phyloP scores from a whole-genome alignment of 2,329 filamentous ascomycete genomes.

The Sporothrix inflata region DNA sequence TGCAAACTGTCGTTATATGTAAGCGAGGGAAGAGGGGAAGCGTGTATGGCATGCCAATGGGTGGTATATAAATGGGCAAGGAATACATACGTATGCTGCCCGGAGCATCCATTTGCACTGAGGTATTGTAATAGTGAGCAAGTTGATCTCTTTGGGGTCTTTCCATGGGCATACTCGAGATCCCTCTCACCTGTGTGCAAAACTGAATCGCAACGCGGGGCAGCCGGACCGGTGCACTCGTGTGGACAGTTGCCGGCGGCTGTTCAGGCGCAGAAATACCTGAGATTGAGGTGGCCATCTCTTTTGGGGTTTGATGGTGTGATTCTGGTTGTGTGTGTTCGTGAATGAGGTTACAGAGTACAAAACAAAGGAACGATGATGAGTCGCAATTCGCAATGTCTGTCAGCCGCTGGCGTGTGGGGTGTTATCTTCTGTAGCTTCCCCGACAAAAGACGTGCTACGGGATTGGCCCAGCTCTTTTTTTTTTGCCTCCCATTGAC shows the following conservation, averaged over 20 bases:
- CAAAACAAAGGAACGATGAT: not conserved
- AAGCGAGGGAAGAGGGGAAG: not conserved
- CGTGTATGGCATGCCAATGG: not conserved
- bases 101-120: conserved; percentile 89
- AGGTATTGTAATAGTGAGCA: not conserved
- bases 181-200: conserved; percentile 64
- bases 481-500: not conserved
- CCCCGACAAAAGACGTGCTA: not conserved
- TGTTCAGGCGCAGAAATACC: not conserved
- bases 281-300: not conserved
- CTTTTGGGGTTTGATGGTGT: not conserved
- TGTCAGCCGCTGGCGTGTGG: conserved; percentile 4
- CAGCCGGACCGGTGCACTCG: conserved; percentile 45
- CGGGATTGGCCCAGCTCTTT: not conserved
- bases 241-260: not conserved
- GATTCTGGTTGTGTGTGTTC: not conserved
- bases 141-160: not conserved
- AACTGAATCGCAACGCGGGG: conserved; percentile 86
- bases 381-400: not conserved
- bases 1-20: conserved; percentile 65
- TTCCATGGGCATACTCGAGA: not conserved
- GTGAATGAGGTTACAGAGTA: not conserved
- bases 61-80: conserved; percentile 27
- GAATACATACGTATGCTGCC: conserved; percentile 75
- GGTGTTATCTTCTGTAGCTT: not conserved